A percentile compares a stretch with the other conserved stretches of the same genome.
Conservation (phyloP, 164 flowering plant species). For the Aristolochia contorta region DNA sequence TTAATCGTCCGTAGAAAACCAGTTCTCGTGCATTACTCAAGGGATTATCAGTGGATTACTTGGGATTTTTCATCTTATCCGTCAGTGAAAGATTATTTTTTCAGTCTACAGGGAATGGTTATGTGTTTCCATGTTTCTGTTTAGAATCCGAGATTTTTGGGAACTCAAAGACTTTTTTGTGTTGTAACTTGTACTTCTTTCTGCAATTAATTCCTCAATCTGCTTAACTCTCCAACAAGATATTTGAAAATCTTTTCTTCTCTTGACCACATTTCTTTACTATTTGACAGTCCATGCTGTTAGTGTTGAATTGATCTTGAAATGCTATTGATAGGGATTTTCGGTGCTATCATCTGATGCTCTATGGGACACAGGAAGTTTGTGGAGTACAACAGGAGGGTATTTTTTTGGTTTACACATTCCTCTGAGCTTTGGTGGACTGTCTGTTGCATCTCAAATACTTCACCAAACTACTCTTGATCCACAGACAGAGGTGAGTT, state of each 20-base stretch:
- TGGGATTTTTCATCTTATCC: too few relatives aligned
- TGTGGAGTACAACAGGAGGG: slow-evolving; percentile 58
- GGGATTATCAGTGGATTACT: too few relatives aligned
- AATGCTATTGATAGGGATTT: slow-evolving; percentile 33
- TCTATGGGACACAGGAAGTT: slow-evolving; percentile 51
- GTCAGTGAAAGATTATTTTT: too few relatives aligned
- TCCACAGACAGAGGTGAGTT: slow-evolving; percentile 51
- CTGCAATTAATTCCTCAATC: too few relatives aligned
- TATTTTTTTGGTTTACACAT: slow-evolving; percentile 73
- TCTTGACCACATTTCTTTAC: neutral
- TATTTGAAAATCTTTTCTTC: neutral
- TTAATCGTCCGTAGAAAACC: too few relatives aligned
- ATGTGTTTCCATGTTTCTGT: too few relatives aligned
- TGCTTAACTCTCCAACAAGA: neutral
- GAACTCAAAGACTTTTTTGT: neutral
- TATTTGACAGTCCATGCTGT: neutral
- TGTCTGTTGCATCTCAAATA: slow-evolving; percentile 42
- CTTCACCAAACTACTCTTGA: slow-evolving; percentile 49
- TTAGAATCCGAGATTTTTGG: too few relatives aligned
- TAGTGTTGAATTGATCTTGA: neutral
- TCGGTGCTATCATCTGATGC: slow-evolving; percentile 40
- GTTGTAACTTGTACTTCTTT: neutral
- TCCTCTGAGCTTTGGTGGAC: slow-evolving; percentile 76
- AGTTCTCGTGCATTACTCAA: too few relatives aligned
- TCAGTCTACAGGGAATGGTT: too few relatives aligned